Evolutionary conservation across 2,329 filamentous ascomycete genomes (phyloP).

Genomic region (Penicillium sp.): DNA sequence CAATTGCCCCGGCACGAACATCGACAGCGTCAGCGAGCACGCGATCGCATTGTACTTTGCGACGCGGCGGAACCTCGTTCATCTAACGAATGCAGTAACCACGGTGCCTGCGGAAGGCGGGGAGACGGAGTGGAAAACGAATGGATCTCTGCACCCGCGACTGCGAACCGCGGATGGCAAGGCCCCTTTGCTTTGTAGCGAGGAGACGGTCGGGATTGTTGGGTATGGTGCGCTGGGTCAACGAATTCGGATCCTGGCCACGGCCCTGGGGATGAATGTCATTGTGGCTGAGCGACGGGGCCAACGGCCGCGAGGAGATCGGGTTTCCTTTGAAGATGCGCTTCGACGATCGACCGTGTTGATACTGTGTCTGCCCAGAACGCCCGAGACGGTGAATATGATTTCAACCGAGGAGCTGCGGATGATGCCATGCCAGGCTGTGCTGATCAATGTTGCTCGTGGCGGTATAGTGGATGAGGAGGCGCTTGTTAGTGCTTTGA

Average conservation of each 20-base stretch:
- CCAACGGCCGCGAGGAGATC: slow-evolving; percentile 13
- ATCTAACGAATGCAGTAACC: slow-evolving; percentile 35
- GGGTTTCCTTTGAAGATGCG: slow-evolving; percentile 32
- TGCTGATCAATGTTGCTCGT: slow-evolving; percentile 52
- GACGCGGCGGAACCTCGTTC: slow-evolving; percentile 44
- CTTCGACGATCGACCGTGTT: slow-evolving; percentile 32
- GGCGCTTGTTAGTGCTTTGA: slow-evolving; percentile 41
- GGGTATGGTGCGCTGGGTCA: slow-evolving; percentile 53
- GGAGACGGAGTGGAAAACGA: slow-evolving; percentile 42
- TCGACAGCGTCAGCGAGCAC: slow-evolving; percentile 53
- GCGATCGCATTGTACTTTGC: slow-evolving; percentile 47
- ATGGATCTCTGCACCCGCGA: slow-evolving; percentile 35
- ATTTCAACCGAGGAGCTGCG: slow-evolving; percentile 43
- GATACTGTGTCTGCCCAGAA: slow-evolving; percentile 32
- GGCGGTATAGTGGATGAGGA: slow-evolving; percentile 55
- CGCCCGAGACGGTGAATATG: slow-evolving; percentile 32
- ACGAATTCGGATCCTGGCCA: background rate
- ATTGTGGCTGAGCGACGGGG: background rate
- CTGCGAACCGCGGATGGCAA: slow-evolving; percentile 23
- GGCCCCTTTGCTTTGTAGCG: slow-evolving; percentile 47
- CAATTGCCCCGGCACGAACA: slow-evolving; percentile 51
- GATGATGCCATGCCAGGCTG: slow-evolving; percentile 41
- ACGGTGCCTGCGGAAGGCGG: slow-evolving; percentile 15
- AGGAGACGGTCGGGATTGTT: slow-evolving; percentile 52
- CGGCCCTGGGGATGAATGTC: background rate